A percentile compares a stretch with the other conserved stretches of the same genome.
Evolutionary conservation across 192 early-diverging fungal genomes (phyloP).

Genomic region (Mortierella antarctica): DNA sequence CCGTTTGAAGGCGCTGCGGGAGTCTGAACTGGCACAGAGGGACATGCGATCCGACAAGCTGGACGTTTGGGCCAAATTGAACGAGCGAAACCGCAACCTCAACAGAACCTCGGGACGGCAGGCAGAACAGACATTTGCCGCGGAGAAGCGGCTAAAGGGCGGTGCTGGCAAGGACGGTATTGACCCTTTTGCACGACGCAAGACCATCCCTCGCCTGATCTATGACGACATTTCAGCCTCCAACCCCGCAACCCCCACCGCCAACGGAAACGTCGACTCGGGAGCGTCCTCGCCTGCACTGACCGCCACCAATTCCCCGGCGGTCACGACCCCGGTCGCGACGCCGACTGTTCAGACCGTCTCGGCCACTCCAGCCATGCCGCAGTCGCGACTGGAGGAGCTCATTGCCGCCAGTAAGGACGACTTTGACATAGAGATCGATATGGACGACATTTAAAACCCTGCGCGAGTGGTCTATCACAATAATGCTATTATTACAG

Average conservation of each 20-base stretch:
- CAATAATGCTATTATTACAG: too few species aligned
- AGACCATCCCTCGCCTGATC: slow-evolving; percentile 47
- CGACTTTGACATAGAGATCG: slow-evolving; percentile 44
- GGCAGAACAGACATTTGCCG: slow-evolving; percentile 44
- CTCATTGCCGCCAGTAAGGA: slow-evolving; percentile 40
- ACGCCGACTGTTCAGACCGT: slow-evolving; percentile 17
- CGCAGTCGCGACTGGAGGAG: slow-evolving; percentile 36
- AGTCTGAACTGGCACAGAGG: slow-evolving; percentile 26
- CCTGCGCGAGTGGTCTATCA: too few species aligned
- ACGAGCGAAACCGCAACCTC: slow-evolving; percentile 63
- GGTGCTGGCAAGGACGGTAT: slow-evolving; percentile 10
- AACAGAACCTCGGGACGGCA: slow-evolving; percentile 59
- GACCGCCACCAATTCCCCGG: not conserved
- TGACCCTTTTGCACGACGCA: slow-evolving; percentile 55
- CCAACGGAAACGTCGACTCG: slow-evolving; percentile 15
- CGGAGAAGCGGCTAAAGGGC: slow-evolving; percentile 38
- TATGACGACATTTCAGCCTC: slow-evolving; percentile 35
- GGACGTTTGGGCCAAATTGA: slow-evolving; percentile 65
- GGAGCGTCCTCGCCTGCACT: slow-evolving; percentile 6
- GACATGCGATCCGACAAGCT: slow-evolving; percentile 48
- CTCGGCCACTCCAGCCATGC: slow-evolving; percentile 41
- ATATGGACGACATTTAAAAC: slow-evolving; percentile 32
- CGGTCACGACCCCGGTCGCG: not conserved
- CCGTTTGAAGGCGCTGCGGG: slow-evolving; percentile 48
- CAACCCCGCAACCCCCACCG: slow-evolving; percentile 5